A percentile compares a stretch with the other conserved stretches of the same genome.
Conservation (phyloP, 495 filamentous ascomycete genomes). For the Penicillium arizonense region DNA sequence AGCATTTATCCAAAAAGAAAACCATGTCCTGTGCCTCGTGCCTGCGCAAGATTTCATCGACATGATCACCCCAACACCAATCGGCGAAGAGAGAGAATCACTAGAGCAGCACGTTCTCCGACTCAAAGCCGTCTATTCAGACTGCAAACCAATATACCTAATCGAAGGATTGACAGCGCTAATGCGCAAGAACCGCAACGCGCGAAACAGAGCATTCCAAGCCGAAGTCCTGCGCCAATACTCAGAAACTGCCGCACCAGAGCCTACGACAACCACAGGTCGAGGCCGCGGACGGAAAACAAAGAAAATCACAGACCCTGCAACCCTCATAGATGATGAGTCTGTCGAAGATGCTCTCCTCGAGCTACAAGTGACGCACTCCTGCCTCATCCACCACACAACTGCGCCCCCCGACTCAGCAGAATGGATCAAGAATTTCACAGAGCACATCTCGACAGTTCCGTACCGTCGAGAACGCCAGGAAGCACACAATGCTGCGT, state of each 20-base stretch:
- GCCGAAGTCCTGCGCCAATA: conserved; percentile 62
- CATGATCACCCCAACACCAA: conserved; percentile 46
- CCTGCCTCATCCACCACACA: conserved; percentile 73
- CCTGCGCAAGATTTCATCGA: conserved; percentile 68
- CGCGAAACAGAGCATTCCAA: conserved; percentile 64
- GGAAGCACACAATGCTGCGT: conserved; percentile 54
- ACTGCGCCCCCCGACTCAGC: conserved; percentile 60
- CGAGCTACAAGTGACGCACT: conserved; percentile 65
- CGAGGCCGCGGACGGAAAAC: conserved; percentile 30
- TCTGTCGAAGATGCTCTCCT: conserved; percentile 72
- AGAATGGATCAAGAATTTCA: conserved; percentile 76
- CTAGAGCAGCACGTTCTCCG: conserved; percentile 60
- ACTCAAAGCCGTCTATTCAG: conserved; percentile 53
- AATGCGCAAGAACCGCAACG: conserved; percentile 68
- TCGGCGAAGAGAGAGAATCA: conserved; percentile 32
- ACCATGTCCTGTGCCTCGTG: conserved; percentile 66
- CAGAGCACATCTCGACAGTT: conserved; percentile 74
- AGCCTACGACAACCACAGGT: conserved; percentile 16
- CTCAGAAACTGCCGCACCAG: conserved; percentile 23
- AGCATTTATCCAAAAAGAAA: conserved; percentile 57
- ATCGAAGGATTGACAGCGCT: conserved; percentile 69
- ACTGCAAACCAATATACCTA: conserved; percentile 64
- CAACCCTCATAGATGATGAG: conserved; percentile 64
- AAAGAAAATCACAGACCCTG: conserved; percentile 41
- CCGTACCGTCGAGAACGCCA: conserved; percentile 61